Conservation (phyloP, 768 basidiomycete species). For the Rhizopogon vesiculosus region DNA sequence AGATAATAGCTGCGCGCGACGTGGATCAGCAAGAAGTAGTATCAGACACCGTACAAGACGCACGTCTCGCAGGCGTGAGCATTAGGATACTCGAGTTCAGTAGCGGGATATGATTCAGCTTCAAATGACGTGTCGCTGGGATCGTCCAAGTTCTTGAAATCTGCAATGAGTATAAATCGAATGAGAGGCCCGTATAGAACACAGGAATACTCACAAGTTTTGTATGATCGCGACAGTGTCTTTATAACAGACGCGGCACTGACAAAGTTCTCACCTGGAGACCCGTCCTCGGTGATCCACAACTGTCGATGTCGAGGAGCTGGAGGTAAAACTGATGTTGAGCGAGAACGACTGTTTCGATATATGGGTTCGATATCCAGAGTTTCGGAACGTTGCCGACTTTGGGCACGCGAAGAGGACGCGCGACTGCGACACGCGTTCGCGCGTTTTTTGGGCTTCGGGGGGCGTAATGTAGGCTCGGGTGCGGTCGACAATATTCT, state of each 20-base stretch:
- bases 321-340: constrained; percentile 47
- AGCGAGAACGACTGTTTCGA: constrained; percentile 55
- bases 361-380: constrained; percentile 56
- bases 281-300: constrained; percentile 53
- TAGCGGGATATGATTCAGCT: constrained; percentile 57
- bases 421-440: constrained; percentile 19
- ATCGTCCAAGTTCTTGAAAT: constrained; percentile 66
- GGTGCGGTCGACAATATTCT: not conserved
- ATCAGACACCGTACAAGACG: constrained; percentile 5
- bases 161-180: constrained; percentile 32
- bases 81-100: constrained; percentile 79
- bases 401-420: constrained; percentile 38
- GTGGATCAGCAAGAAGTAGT: not conserved
- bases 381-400: constrained; percentile 33
- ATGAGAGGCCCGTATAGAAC: not conserved
- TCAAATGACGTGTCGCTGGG: constrained; percentile 60
- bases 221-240: constrained; percentile 61
- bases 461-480: constrained; percentile 5
- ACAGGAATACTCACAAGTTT: constrained; percentile 47
- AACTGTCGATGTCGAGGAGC: constrained; percentile 24
- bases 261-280: constrained; percentile 45
- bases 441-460: constrained; percentile 22
- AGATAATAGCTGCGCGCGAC: constrained; percentile 56
- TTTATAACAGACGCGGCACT: constrained; percentile 66
- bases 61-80: constrained; percentile 64